Base-by-base conservation (phyloP, 140 eudicot genomes). In the Stevia rebaudiana region DNA sequence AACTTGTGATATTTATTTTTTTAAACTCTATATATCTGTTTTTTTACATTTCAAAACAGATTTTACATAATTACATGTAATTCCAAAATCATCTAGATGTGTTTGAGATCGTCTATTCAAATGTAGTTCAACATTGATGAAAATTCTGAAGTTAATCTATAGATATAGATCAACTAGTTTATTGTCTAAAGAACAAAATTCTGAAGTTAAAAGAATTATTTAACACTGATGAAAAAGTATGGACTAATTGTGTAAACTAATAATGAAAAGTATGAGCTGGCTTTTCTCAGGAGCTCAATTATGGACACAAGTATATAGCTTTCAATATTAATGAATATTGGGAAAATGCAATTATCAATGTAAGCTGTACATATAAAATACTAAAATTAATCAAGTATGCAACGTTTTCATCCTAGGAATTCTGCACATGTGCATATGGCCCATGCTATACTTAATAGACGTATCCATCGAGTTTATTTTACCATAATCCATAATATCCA, bases 221-320 rank as follows among this genome's bases (percentile, higher is more conserved):
- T 44, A 58, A 64, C 37, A 44, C 3, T 6, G 10, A 44, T 17
- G 9, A 47, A 46, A 65, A 48, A 17, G 19, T 36, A 65, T 48
- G 48, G 60, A 19, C 71, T 22, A 33, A 30, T 48, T 15, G 16
- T 16, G 70, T 17, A 22, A 65, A 12, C 47, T 46, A 65, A 47
- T 10, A 18, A 48, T n/a, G 15, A 24, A 49, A 48, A 16, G 22
- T 59, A 17, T 63, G 13, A 23, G 59, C 60, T 48, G 60, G 48
- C 21, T 48, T 47, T 15, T 53, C 36, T 64, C 44, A 16, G 42
- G 19, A 64, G 48, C 47, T 48, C 71, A 30, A 48, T 65, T 65
- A 65, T 65, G 61, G 49, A 31, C 71, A 18, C 58, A 21, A 65
- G 24, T 40, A 33, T 65, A 48, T 15, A n/a, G n/a, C 71, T 48